Conservation (phyloP, 345 rosid genomes). For the Acer yangbiense region DNA sequence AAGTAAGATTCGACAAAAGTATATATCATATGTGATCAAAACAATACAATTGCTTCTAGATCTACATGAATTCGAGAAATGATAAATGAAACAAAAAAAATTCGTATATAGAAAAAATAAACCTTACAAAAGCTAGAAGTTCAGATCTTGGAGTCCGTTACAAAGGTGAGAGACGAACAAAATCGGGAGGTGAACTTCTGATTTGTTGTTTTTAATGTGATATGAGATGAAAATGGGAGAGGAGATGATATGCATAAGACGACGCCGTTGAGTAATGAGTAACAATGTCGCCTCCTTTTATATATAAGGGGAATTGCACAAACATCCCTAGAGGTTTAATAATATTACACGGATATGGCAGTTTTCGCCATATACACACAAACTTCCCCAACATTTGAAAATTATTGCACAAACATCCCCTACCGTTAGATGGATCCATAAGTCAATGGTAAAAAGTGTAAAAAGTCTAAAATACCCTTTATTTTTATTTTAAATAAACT, state of each 20-base stretch:
- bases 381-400: too few species aligned
- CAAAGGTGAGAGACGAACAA: background rate
- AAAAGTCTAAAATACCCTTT: too few species aligned
- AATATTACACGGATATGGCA: too few species aligned
- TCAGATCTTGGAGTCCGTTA: conserved; percentile 8
- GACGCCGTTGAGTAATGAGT: conserved; percentile 5
- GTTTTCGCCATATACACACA: too few species aligned
- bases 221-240: background rate
- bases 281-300: background rate
- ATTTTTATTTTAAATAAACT: too few species aligned
- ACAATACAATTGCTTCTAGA: conserved; percentile 1
- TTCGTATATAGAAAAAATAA: background rate
- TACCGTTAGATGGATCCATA: too few species aligned
- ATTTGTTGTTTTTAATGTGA: background rate
- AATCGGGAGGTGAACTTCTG: background rate
- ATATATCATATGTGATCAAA: background rate
- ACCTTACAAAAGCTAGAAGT: background rate
- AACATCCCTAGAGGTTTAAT: too few species aligned
- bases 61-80: conserved; percentile 11
- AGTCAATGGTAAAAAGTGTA: too few species aligned
- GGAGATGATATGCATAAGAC: background rate
- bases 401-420: too few species aligned
- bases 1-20: background rate
- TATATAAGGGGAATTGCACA: background rate
- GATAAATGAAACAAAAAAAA: background rate